These are phyloP conservation scores for Plasmodium fragile DNA, from an alignment of 169 alveolate genomes.

Conservation along the genomic window DNA sequence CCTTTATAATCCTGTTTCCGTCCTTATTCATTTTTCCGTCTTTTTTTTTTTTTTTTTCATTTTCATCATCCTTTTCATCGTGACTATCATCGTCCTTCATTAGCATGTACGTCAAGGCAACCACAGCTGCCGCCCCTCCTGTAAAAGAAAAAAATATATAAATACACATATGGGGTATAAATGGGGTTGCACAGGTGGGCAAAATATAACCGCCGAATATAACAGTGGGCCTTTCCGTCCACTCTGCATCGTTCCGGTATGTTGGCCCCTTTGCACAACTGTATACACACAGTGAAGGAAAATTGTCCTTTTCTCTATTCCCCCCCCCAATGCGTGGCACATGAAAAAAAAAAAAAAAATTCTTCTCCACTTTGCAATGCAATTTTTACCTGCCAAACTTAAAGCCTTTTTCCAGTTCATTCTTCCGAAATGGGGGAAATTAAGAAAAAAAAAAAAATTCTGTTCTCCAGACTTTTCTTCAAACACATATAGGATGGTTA, in stretches of 20 bases:
- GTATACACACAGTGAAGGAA: background rate
- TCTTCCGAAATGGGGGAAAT: background rate
- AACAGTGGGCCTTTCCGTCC: background rate
- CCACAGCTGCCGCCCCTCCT: slow-evolving; percentile 84
- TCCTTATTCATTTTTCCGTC: slow-evolving; percentile 24
- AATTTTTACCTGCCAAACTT: slow-evolving; percentile 69
- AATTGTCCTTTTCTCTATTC: background rate
- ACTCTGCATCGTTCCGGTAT: background rate
- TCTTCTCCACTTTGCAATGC: background rate
- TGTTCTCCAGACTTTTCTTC: background rate
- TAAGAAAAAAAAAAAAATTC: slow-evolving; percentile 1
- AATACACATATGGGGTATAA: background rate
- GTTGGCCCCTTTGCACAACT: background rate
- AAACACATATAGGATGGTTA: background rate
- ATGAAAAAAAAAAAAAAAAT: background rate
- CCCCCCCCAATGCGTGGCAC: background rate
- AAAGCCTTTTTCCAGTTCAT: slow-evolving; percentile 76
- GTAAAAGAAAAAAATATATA: background rate
- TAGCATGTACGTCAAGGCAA: slow-evolving; percentile 79
- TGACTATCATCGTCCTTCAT: slow-evolving; percentile 78
- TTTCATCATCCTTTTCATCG: slow-evolving; percentile 65
- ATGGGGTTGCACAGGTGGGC: background rate
- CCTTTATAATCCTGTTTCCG: slow-evolving; percentile 37
- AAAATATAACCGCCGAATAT: no score
- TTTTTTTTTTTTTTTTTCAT: slow-evolving; percentile 33